phyloP scores from a whole-genome alignment of 2,329 filamentous ascomycete genomes.

The Colletotrichum tabaci region DNA sequence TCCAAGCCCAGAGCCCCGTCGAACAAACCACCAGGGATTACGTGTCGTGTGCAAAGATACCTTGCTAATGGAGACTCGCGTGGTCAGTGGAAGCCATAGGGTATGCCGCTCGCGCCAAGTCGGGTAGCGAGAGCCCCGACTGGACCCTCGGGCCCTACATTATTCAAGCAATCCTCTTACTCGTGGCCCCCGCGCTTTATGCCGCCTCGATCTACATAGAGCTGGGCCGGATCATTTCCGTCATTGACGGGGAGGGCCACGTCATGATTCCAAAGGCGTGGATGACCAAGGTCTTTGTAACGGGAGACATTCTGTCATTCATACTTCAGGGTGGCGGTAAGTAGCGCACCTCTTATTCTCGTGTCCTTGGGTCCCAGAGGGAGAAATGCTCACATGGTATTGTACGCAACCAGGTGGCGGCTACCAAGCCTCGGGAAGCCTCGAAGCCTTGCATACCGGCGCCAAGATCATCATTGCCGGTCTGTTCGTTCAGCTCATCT shows the following conservation, averaged over 20 bases:
- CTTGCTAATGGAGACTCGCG: neutral
- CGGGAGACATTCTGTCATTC: slow-evolving; percentile 68
- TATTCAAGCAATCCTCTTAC: slow-evolving; percentile 59
- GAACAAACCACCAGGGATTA: too few species aligned
- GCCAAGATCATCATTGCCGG: slow-evolving; percentile 67
- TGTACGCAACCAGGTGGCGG: slow-evolving; percentile 23
- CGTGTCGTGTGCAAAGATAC: too few species aligned
- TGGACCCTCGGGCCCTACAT: slow-evolving; percentile 56
- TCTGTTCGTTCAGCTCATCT: slow-evolving; percentile 67
- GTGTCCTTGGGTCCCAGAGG: too few species aligned
- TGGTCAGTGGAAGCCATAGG: slow-evolving; percentile 62
- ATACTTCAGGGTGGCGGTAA: slow-evolving; percentile 62
- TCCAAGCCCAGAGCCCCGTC: neutral
- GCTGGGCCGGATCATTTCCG: slow-evolving; percentile 60
- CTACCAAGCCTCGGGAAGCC: slow-evolving; percentile 32
- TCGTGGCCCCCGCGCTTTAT: slow-evolving; percentile 63
- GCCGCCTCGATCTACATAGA: slow-evolving; percentile 68
- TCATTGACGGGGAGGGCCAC: slow-evolving; percentile 53
- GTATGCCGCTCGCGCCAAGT: slow-evolving; percentile 65
- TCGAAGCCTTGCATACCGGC: slow-evolving; percentile 48
- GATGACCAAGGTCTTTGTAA: slow-evolving; percentile 69
- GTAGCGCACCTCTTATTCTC: neutral
- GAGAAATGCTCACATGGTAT: too few species aligned
- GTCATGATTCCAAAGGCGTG: slow-evolving; percentile 53
- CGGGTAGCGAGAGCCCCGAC: slow-evolving; percentile 57